Conservation (phyloP, 1,284 basidiomycete genomes). For the Melanopsichium pennsylvanicum region DNA sequence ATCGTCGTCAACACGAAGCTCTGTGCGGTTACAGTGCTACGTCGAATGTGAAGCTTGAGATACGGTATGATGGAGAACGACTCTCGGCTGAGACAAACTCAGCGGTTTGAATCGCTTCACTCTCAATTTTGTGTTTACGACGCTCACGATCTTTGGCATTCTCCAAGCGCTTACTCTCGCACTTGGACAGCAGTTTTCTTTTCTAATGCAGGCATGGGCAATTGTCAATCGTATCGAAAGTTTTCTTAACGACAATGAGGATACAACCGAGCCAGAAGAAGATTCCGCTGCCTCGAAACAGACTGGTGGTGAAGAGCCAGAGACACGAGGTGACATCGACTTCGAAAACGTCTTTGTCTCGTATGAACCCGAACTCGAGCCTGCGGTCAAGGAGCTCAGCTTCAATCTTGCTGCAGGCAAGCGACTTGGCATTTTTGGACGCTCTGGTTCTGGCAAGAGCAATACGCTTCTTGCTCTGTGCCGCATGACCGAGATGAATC, state of each 20-base stretch:
- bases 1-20: too few relatives aligned
- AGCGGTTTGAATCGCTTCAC: conserved; percentile 41
- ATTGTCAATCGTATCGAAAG: conserved; percentile 51
- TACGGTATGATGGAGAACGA: too few relatives aligned
- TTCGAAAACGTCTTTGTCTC: conserved; percentile 42
- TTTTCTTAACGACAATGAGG: conserved; percentile 41
- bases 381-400: conserved; percentile 46
- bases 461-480: conserved; percentile 53
- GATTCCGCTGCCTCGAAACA: conserved; percentile 1
- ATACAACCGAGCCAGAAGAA: too few relatives aligned
- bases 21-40: too few relatives aligned
- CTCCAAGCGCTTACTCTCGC: conserved; percentile 45
- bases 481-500: conserved; percentile 48
- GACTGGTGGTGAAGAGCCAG: neutral
- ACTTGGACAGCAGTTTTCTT: conserved; percentile 54
- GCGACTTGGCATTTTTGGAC: conserved; percentile 47
- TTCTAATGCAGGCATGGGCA: conserved; percentile 46
- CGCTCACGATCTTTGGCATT: conserved; percentile 48
- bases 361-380: conserved; percentile 33
- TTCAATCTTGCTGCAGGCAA: conserved; percentile 36
- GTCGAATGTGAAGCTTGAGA: too few relatives aligned
- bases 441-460: conserved; percentile 52
- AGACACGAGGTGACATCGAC: conserved; percentile 27
- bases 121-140: conserved; percentile 54
- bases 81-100: too few relatives aligned